Evolutionary conservation across 495 filamentous ascomycete species (phyloP).

Genomic region (Tuber melanosporum): DNA sequence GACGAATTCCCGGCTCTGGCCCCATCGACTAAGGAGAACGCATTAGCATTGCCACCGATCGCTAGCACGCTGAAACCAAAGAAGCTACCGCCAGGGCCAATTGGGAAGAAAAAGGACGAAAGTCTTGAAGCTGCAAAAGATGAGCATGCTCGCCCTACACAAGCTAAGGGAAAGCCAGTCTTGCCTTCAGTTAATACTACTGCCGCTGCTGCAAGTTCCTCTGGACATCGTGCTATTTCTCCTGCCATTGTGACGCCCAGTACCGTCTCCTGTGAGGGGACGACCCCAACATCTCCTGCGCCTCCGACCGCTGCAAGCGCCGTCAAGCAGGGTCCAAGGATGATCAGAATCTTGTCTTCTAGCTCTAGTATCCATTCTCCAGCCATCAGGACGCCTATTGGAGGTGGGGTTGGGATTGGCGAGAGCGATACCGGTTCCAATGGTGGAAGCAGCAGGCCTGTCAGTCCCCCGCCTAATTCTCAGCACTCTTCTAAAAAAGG

Average conservation of each 20-base stretch:
- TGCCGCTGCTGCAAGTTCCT: neutral
- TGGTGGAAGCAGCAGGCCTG: conserved; percentile 30
- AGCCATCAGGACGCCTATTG: conserved; percentile 12
- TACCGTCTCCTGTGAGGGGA: neutral
- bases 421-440: conserved; percentile 35
- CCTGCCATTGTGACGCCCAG: neutral
- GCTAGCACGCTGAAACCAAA: conserved; percentile 19
- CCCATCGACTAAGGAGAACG: conserved; percentile 22
- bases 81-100: conserved; percentile 19
- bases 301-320: neutral
- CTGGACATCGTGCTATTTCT: neutral
- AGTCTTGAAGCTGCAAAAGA: conserved; percentile 37
- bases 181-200: conserved; percentile 2
- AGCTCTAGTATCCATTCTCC: neutral
- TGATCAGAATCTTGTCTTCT: conserved; percentile 37
- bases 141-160: conserved; percentile 16
- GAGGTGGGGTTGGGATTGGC: conserved; percentile 14
- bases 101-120: conserved; percentile 38
- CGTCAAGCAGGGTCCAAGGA: conserved; percentile 15
- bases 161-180: neutral
- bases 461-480: conserved; percentile 19
- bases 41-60: conserved; percentile 9
- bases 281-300: conserved; percentile 2
- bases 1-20: conserved; percentile 57
- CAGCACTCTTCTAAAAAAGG: conserved; percentile 32